Evolutionary conservation across 2,329 filamentous ascomycete genomes (phyloP), one percentile per base, ranked within the genome.

Genomic region (Aspergillus cejpii): DNA sequence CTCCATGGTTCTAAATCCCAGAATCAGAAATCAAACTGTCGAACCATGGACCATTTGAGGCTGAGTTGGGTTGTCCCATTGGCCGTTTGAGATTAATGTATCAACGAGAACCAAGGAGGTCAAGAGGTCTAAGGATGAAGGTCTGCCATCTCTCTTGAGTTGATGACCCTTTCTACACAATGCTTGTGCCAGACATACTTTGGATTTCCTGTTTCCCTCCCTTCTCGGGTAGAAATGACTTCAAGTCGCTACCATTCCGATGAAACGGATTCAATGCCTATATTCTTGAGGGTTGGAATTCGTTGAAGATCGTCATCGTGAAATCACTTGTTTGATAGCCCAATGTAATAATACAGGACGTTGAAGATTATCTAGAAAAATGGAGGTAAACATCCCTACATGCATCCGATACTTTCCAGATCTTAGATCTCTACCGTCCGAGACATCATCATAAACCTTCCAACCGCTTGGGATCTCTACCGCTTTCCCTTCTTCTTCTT

Each of bases 401-500:
- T 45, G 44, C 45, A 39, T 28, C 27, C n/a, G 33, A 19, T 29
- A 14, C 11, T 19, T 15, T 11, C 31, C 17, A 40, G 15, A 38
- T 27, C 29, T 26, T 41, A 20, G n/a, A n/a, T 21, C 17, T 11
- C 23, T 38, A 31, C 38, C 37, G 44, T 52, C 46, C 43, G 46
- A 42, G 33, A 40, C 39, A 37, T 49, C 33, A 41, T 52, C 51
- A 44, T 46, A 46, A 37, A 26, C 14, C 19, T 27, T 24, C 19
- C 39, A 48, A 20, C n/a, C 27, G 21, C 10, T 14, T 31, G 23
- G 23, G 37, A 23, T 33, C 45, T 52, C 50, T 60, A 73, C 55
- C 68, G 65, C 66, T 75, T 77, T 31, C 72, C 72, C 59, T 72
- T 74, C 62, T 73, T 74, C 69, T 76, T 70, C 62, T 74, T 74